Percentiles rank a stretch among this genome's conserved stretches.
Conservation (phyloP, 2,329 filamentous ascomycete genomes). For the Colletotrichum eleusines region DNA sequence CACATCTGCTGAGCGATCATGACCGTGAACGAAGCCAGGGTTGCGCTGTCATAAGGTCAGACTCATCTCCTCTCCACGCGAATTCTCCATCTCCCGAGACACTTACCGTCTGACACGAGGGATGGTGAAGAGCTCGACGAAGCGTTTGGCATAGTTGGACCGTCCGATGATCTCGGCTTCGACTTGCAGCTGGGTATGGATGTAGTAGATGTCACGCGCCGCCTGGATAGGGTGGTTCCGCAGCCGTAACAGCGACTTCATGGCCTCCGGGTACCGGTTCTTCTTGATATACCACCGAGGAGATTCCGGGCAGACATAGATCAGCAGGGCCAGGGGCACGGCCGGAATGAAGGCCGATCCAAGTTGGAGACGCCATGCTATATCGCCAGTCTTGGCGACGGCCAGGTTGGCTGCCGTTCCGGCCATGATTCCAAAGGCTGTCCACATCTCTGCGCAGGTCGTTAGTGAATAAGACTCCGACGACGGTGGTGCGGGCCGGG, state of each 20-base stretch:
- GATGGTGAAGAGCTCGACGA: slow-evolving; percentile 68
- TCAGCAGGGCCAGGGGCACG: slow-evolving; percentile 63
- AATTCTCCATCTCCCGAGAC: not conserved
- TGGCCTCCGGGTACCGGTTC: slow-evolving; percentile 65
- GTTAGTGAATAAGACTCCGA: not conserved
- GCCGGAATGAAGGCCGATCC: slow-evolving; percentile 72
- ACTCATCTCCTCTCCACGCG: not conserved
- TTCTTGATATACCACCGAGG: slow-evolving; percentile 77
- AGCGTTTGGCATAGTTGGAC: slow-evolving; percentile 60
- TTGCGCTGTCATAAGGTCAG: slow-evolving; percentile 58
- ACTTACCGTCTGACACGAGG: slow-evolving; percentile 61
- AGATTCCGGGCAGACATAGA: slow-evolving; percentile 75
- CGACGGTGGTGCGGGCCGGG: not conserved
- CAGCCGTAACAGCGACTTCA: slow-evolving; percentile 66
- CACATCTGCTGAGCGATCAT: slow-evolving; percentile 77
- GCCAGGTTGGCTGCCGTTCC: slow-evolving; percentile 71
- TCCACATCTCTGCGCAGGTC: slow-evolving; percentile 79
- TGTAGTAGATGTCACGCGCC: slow-evolving; percentile 72
- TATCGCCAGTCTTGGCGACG: slow-evolving; percentile 60
- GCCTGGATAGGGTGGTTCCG: slow-evolving; percentile 71
- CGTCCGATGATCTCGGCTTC: slow-evolving; percentile 48
- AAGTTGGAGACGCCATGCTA: slow-evolving; percentile 69
- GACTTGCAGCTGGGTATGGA: slow-evolving; percentile 55
- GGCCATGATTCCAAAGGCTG: slow-evolving; percentile 63
- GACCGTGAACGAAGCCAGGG: slow-evolving; percentile 74